Base-by-base conservation (phyloP, 169 alveolate genomes). In the Cyclospora cayetanensis region DNA sequence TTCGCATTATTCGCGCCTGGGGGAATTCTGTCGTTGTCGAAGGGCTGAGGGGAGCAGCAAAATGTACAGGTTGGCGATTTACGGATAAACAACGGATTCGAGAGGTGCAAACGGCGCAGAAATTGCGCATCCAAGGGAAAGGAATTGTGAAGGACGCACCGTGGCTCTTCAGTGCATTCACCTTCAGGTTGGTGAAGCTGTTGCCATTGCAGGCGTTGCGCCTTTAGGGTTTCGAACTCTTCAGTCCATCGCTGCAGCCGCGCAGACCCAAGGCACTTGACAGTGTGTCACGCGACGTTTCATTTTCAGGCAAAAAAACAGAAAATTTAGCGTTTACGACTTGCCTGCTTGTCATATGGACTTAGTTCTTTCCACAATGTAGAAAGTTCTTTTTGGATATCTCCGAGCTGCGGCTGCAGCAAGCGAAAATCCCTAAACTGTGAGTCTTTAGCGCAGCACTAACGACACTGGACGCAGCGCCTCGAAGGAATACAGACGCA, bases 321-420 rank as follows among this genome's bases (percentile, higher is more conserved):
- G 70, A 9, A 4, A 29, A 29, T 55, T 55, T 55, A 55, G 70
- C 34, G 70, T 55, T 55, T 55, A 22, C 34, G 70, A 15, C 70
- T 22, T 55, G n/a, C 70, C 27, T 55, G 31, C 70, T 55, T 55
- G 34, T 55, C 70, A 4, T 15, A 20, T 11, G 70, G 70, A 29
- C n/a, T 55, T 55, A 55, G 29, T 9, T 55, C 31, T 22, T 55
- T 55, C 70, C 70, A 55, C 29, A 15, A 22, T 15, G 70, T 22
- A 9, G 70, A 7, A 9, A 55, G 70, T 29, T 55, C 70, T 55
- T 22, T 7, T 29, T 55, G 70, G 34, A 55, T 29, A 29, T 55
- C 70, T 22, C 70, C 70, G 34, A 55, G 70, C 27, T 55, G 70
- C 15, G 70, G 70, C 70, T 55, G 70, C 70, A 22, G 70, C 31